Evolutionary conservation across 2,329 filamentous ascomycete species (phyloP).

Genomic region (Hymenoscyphus infarciens): DNA sequence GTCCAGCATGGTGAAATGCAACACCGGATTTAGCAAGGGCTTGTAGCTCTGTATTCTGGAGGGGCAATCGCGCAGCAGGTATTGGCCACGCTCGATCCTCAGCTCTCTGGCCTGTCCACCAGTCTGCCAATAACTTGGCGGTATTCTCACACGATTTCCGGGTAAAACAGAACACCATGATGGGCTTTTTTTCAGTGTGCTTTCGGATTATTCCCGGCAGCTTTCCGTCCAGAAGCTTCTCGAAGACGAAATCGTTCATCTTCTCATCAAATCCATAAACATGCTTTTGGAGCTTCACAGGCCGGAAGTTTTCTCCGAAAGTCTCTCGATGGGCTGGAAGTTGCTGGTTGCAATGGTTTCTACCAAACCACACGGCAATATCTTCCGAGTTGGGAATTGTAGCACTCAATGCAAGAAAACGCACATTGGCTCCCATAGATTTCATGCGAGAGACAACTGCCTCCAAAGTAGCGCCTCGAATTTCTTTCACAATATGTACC

Average conservation of each 20-base stretch:
- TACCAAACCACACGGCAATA: constrained; percentile 76
- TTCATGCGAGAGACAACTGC: constrained; percentile 87
- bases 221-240: constrained; percentile 63
- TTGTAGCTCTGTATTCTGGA: constrained; percentile 59
- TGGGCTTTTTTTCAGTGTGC: constrained; percentile 68
- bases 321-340: constrained; percentile 63
- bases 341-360: constrained; percentile 53
- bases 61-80: constrained; percentile 48
- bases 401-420: constrained; percentile 78
- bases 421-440: constrained; percentile 67
- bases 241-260: constrained; percentile 73
- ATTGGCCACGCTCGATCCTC: constrained; percentile 60
- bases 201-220: constrained; percentile 63
- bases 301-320: constrained; percentile 77
- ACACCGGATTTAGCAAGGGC: constrained; percentile 54
- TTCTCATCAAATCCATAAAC: constrained; percentile 66
- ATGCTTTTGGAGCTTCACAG: constrained; percentile 71
- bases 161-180: constrained; percentile 81
- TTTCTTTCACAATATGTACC: constrained; percentile 80
- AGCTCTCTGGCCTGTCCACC: constrained; percentile 54
- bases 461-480: constrained; percentile 74
- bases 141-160: constrained; percentile 66
- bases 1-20: constrained; percentile 78
- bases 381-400: constrained; percentile 81
- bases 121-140: constrained; percentile 62